A percentile compares a stretch with the other conserved stretches of the same genome.
These are phyloP conservation scores for Kwoniella bestiolae DNA, from an alignment of 768 basidiomycete species.

Conservation along the genomic window DNA sequence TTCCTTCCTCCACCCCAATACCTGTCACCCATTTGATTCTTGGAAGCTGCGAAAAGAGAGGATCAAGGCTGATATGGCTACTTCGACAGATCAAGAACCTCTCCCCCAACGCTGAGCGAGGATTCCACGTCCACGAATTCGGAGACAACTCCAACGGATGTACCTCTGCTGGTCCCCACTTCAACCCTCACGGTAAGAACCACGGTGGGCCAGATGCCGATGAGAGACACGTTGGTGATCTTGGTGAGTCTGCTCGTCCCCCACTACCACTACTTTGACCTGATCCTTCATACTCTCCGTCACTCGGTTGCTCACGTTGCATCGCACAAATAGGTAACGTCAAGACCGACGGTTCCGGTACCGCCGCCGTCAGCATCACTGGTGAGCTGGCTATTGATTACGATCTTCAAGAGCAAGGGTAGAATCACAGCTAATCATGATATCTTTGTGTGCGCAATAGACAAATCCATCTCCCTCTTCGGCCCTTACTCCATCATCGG, in stretches of 20 bases:
- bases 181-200: conserved; percentile 69
- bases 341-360: conserved; percentile 65
- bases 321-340: conserved; percentile 86
- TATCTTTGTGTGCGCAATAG: conserved; percentile 42
- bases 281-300: too few relatives aligned
- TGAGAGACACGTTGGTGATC: conserved; percentile 67
- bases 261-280: not conserved
- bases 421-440: not conserved
- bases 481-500: conserved; percentile 73
- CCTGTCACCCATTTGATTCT: not conserved
- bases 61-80: not conserved
- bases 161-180: conserved; percentile 72
- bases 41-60: not conserved
- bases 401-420: not conserved
- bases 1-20: not conserved
- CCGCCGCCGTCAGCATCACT: conserved; percentile 65
- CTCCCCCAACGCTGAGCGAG: conserved; percentile 65
- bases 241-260: conserved; percentile 54
- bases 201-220: conserved; percentile 67
- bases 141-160: conserved; percentile 67
- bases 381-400: conserved; percentile 30
- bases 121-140: conserved; percentile 75
- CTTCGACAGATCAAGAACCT: conserved; percentile 63
- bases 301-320: too few relatives aligned
- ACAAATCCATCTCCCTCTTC: conserved; percentile 68